Evolutionary conservation across 2,329 filamentous ascomycete genomes (phyloP), one percentile per base, ranked within the genome.

Genomic region (Escovopsis sp.): DNA sequence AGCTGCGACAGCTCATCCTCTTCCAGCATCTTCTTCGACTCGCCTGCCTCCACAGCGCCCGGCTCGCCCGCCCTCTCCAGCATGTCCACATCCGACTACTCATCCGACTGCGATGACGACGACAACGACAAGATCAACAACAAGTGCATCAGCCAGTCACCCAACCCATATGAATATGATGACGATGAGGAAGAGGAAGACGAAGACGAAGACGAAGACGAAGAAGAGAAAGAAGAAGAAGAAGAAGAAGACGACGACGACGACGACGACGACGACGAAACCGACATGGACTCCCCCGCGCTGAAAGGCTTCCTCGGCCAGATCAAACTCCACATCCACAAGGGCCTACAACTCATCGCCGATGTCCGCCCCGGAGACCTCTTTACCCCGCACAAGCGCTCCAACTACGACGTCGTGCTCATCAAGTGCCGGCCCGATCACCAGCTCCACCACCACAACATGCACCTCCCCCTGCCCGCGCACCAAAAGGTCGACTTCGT

Each of bases 251-350:
- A 17, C 15, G 15, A 15, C n/a, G 12, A 31, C 17, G 28, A 17
- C 12, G 15, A 17, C n/a, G 41, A 38, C 31, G 35, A 36, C 15
- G 43, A 44, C n/a, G 35, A 35, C 4, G 43, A 44, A 2, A 39
- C 42, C 11, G 27, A 28, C 9, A 28, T 31, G 15, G 43, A 43
- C 11, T 28, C 34, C 1, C 27, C 36, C 3, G 31, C 35, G 13
- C 29, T 44, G 10, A 33, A 36, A 15, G 38, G 37, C 13, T 41
- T 43, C 17, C n/a, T 46, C 13, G 34, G 32, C n/a, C 41, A 44
- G 25, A 48, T 48, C 36, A 46, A 41, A 26, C 35, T 40, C 4
- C 45, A 48, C 34, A 39, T 48, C 2, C 44, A 46, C 34, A 39
- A 38, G 5, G 44, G 45, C 14, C 38, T 48, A 13, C 31, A 35